These are phyloP conservation scores for Pisolithus tinctorius DNA, from an alignment of 768 basidiomycete genomes.

Conservation along the genomic window DNA sequence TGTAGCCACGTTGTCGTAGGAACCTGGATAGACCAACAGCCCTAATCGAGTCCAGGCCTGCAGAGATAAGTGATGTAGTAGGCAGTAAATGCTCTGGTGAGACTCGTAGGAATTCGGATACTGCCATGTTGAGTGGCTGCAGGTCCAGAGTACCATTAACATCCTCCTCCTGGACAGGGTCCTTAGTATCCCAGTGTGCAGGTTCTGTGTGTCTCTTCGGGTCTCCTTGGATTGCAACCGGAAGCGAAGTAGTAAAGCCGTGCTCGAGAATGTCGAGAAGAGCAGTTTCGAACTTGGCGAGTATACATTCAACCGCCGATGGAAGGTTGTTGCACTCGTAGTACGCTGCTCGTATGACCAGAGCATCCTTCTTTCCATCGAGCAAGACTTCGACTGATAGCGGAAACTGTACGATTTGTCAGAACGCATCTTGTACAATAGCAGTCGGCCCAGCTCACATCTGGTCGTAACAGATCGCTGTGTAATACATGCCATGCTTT, in stretches of 20 bases:
- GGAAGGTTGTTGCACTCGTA: constrained; percentile 12
- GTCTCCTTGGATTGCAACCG: neutral
- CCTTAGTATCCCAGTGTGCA: neutral
- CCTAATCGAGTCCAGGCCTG: constrained; percentile 44
- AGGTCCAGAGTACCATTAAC: constrained; percentile 2
- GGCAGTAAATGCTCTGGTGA: constrained; percentile 8
- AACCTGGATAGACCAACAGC: constrained; percentile 36
- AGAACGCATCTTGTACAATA: neutral
- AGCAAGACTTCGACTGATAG: constrained; percentile 21
- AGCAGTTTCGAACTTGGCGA: constrained; percentile 18
- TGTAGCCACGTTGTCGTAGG: constrained; percentile 28
- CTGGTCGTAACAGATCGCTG: constrained; percentile 27
- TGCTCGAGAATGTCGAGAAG: constrained; percentile 13
- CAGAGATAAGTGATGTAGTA: constrained; percentile 33
- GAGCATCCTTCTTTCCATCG: constrained; percentile 11
- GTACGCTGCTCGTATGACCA: constrained; percentile 18
- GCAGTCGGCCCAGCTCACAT: constrained; percentile 14
- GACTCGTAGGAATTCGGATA: constrained; percentile 15
- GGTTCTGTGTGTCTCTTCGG: neutral
- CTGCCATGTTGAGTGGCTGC: constrained; percentile 6
- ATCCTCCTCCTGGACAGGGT: neutral
- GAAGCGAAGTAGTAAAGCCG: constrained; percentile 1
- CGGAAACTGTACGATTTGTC: constrained; percentile 12
- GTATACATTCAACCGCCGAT: constrained; percentile 12
- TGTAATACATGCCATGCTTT: constrained; percentile 18